Percentiles rank a stretch among this genome's conserved stretches.
Conservation (phyloP, 352 stramenopile species). For the Phytophthora ramorum region DNA sequence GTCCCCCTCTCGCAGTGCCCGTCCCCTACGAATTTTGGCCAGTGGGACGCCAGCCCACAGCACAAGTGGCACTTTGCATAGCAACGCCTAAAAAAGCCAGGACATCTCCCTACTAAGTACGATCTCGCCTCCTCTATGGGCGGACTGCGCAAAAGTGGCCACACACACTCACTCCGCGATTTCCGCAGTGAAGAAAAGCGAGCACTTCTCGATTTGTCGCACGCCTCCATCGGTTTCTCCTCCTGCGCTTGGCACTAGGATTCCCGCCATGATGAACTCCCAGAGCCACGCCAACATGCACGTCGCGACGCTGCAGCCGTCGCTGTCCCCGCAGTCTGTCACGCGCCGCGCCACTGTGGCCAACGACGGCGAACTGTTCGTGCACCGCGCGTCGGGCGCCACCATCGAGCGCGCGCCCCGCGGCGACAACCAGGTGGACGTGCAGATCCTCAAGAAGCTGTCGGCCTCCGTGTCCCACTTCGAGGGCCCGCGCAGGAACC, state of each 20-base stretch:
- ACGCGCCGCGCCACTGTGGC: conserved; percentile 46
- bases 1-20: neutral
- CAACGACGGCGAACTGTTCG: conserved; percentile 42
- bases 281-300: conserved; percentile 43
- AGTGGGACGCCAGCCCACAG: conserved; percentile 1
- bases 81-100: conserved; percentile 13
- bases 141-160: neutral
- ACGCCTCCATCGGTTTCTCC: conserved; percentile 17
- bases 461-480: conserved; percentile 78
- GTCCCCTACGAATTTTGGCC: conserved; percentile 18
- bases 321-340: conserved; percentile 51
- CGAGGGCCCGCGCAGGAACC: conserved; percentile 70
- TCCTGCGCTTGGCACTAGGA: conserved; percentile 11
- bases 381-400: conserved; percentile 23
- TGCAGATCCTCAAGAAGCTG: conserved; percentile 84
- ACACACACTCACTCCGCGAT: neutral
- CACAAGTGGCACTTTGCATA: conserved; percentile 19
- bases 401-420: conserved; percentile 52
- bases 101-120: neutral
- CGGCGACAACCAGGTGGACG: conserved; percentile 56
- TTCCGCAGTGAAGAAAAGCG: conserved; percentile 12
- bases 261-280: conserved; percentile 33
- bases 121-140: neutral
- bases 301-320: conserved; percentile 47
- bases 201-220: conserved; percentile 31